phyloP scores from a whole-genome alignment of 2,329 filamentous ascomycete genomes.

The Fusarium continuum region DNA sequence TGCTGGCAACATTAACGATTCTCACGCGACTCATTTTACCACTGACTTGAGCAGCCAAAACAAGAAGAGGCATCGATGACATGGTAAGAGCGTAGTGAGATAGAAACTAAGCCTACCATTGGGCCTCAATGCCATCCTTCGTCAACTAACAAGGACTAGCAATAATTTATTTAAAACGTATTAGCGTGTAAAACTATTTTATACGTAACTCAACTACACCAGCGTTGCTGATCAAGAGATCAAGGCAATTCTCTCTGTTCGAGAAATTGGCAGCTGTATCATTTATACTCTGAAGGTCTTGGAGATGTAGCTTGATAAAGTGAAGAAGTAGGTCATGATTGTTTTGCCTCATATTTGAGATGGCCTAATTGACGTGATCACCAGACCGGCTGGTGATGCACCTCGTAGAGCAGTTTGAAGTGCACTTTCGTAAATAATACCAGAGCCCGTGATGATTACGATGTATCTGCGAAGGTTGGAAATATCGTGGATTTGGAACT shows the following conservation, averaged over 20 bases:
- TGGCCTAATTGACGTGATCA: conserved; percentile 33
- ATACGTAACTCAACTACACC: too few species aligned
- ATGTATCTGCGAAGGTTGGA: conserved; percentile 34
- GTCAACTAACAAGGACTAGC: conserved; percentile 32
- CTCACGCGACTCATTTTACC: conserved; percentile 28
- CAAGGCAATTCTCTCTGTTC: conserved; percentile 26
- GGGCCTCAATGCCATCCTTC: conserved; percentile 33
- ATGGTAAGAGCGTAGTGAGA: conserved; percentile 34
- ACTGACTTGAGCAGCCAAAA: conserved; percentile 18
- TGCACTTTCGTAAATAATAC: conserved; percentile 38
- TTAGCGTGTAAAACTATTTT: too few species aligned
- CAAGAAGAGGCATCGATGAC: conserved; percentile 25
- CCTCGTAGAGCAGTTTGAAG: conserved; percentile 30
- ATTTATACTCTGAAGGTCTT: conserved; percentile 35
- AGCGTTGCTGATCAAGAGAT: conserved; percentile 39
- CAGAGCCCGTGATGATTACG: conserved; percentile 37
- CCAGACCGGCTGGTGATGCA: conserved; percentile 35
- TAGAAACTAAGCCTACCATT: conserved; percentile 39
- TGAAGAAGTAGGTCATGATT: conserved; percentile 27
- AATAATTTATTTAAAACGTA: conserved; percentile 40
- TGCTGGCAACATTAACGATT: conserved; percentile 41
- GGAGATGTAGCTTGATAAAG: conserved; percentile 37
- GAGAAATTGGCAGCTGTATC: conserved; percentile 25
- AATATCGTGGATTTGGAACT: conserved; percentile 30
- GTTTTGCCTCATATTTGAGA: conserved; percentile 24